phyloP scores from a whole-genome alignment of 495 filamentous ascomycete genomes.

The Aspergillus taichungensis region DNA sequence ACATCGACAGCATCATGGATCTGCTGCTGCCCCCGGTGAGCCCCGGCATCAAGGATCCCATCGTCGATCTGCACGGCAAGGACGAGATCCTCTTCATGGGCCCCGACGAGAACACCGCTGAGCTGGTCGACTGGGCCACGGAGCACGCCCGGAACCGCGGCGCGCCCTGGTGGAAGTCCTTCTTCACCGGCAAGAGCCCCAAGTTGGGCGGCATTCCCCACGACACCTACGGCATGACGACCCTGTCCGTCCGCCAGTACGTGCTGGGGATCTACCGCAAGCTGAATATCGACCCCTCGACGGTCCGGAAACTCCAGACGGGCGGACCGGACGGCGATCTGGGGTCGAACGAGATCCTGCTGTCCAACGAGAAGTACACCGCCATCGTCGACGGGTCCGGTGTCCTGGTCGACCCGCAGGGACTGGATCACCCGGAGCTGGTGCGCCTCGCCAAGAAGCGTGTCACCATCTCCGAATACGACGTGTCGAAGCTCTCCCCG shows the following conservation, averaged over 20 bases:
- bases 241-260: conserved; percentile 89
- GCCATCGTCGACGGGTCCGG: conserved; percentile 91
- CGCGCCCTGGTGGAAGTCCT: conserved; percentile 99
- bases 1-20: conserved; percentile 96
- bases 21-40: conserved; percentile 80
- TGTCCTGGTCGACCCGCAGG: conserved; percentile 87
- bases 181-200: conserved; percentile 98
- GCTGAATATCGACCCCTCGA: conserved; percentile 73
- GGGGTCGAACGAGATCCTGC: conserved; percentile 93
- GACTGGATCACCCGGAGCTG: conserved; percentile 77
- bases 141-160: conserved; percentile 82
- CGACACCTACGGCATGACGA: conserved; percentile 96
- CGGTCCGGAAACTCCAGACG: conserved; percentile 88
- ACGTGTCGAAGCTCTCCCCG: conserved; percentile 73
- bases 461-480: conserved; percentile 83
- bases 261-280: conserved; percentile 96
- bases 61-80: conserved; percentile 89
- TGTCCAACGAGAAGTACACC: conserved; percentile 90
- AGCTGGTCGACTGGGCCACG: conserved; percentile 95
- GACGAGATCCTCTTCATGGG: conserved; percentile 98
- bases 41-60: conserved; percentile 97
- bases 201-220: conserved; percentile 94
- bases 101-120: conserved; percentile 96
- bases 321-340: conserved; percentile 95
- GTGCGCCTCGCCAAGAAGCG: conserved; percentile 76